Evolutionary conservation across 208 protist genomes (phyloP).

Genomic region (Leishmania tropica): DNA sequence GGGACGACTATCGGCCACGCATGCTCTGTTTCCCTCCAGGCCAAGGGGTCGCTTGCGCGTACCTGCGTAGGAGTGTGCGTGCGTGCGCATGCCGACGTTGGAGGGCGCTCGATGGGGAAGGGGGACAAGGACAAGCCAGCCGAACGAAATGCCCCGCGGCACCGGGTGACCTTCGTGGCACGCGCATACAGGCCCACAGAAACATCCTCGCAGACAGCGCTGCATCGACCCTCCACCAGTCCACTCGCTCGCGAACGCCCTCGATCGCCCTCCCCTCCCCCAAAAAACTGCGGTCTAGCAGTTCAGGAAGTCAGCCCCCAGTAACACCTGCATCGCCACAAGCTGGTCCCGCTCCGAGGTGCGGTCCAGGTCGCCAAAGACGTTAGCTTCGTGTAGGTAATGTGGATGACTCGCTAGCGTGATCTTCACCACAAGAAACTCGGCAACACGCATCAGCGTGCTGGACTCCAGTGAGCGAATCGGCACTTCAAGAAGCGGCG

Average conservation of each 20-base stretch:
- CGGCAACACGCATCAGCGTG: conserved; percentile 43
- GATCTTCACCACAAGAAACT: conserved; percentile 48
- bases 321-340: conserved; percentile 41
- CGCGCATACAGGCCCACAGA: not conserved
- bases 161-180: not conserved
- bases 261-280: too few species aligned
- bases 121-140: not conserved
- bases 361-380: conserved; percentile 40
- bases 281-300: too few species aligned
- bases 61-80: not conserved
- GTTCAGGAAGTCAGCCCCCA: conserved; percentile 50
- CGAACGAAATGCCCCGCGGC: not conserved
- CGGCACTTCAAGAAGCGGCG: conserved; percentile 33
- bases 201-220: not conserved
- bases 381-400: conserved; percentile 26
- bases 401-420: conserved; percentile 30
- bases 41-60: not conserved
- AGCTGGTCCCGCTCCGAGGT: conserved; percentile 37
- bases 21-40: not conserved
- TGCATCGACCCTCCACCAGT: too few species aligned
- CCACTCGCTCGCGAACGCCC: too few species aligned
- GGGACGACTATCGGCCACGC: not conserved
- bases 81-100: not conserved
- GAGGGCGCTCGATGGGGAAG: not conserved
- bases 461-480: conserved; percentile 34